A percentile compares a stretch with the other conserved stretches of the same genome.
Evolutionary conservation across 352 stramenopile genomes (phyloP).

Genomic region (Globisporangium solare): DNA sequence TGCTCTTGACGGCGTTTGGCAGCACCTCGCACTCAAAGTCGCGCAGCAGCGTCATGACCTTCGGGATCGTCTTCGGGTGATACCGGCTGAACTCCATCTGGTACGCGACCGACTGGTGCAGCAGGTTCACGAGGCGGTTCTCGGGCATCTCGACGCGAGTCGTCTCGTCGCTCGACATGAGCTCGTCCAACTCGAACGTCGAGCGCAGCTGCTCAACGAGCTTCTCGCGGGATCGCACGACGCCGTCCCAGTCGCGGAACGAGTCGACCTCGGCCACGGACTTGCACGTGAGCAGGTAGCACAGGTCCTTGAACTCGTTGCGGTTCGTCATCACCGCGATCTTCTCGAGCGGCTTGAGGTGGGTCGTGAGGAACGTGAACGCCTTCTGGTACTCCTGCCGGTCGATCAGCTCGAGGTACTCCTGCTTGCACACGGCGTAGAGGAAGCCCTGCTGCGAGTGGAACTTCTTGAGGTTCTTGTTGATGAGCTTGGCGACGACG

Average conservation of each 20-base stretch:
- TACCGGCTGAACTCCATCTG: constrained; percentile 90
- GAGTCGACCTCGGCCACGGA: constrained; percentile 73
- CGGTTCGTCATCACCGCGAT: constrained; percentile 63
- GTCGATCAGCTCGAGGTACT: constrained; percentile 87
- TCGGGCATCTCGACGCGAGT: constrained; percentile 51
- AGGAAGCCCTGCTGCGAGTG: constrained; percentile 83
- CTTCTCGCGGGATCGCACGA: constrained; percentile 76
- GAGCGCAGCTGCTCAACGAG: constrained; percentile 78
- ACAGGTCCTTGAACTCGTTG: constrained; percentile 88
- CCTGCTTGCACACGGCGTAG: constrained; percentile 86
- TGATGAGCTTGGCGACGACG: constrained; percentile 73
- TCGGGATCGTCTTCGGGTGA: constrained; percentile 81
- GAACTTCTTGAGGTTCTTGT: constrained; percentile 82
- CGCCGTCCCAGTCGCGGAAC: constrained; percentile 84
- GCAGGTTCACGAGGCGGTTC: constrained; percentile 70
- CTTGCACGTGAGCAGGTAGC: constrained; percentile 88
- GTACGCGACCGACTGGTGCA: constrained; percentile 85
- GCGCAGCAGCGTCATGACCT: constrained; percentile 73
- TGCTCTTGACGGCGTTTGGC: constrained; percentile 82
- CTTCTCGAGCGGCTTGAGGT: constrained; percentile 87
- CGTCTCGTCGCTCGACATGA: constrained; percentile 47
- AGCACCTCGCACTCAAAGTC: constrained; percentile 88
- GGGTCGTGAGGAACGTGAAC: constrained; percentile 87
- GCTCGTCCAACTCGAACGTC: constrained; percentile 77
- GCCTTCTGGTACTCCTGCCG: constrained; percentile 87